Base-by-base conservation (phyloP, 768 basidiomycete species). In the Leccinum boreale region DNA sequence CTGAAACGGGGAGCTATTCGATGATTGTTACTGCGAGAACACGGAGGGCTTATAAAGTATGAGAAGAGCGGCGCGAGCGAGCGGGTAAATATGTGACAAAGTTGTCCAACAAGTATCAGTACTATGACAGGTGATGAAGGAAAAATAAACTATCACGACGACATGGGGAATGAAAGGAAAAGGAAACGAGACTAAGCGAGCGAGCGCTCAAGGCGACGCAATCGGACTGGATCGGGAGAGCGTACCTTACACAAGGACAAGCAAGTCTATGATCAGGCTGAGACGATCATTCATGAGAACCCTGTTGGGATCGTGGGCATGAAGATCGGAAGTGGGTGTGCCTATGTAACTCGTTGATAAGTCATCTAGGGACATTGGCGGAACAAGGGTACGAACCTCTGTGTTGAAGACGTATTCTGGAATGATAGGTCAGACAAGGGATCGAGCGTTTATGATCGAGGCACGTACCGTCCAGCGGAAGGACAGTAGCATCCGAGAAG, bases 371-470 rank as follows among this genome's bases (percentile, higher is more conserved):
- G 33, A 39, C 31, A 19, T 26, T 55, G 17, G 47, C 48, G 46
- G 42, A 49, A 59, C 51, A 50, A 50, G 58, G 74, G 52, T 62
- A 89, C 42, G 11, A 44, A 44, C 89, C 80, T 98, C 95, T 1
- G 95, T 97, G 65, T 96, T 97, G 74, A 97, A 91, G 8, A 97
- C 92, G 65, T 88, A 87, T 68, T 86, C 90, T 92, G 62, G 23
- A 47, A 54, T 47, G 39, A 55, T 44, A 14, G 39, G 53, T 59
- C 61, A 68, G 59, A 33, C 53, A 51, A 29, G 36, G 29, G 51
- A 26, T 24, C 39, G 17, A 12, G 31, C 52, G 39, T 14, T 12
- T 3, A 19, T 14, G 26, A 55, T 44, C 4, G 11, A 17, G 52
- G 24, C 29, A 84, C 89, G 69, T 64, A 93, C 91, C 76, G 54